phyloP scores from a whole-genome alignment of 176 grass and related monocot species.

The Rhynchospora breviuscula region DNA sequence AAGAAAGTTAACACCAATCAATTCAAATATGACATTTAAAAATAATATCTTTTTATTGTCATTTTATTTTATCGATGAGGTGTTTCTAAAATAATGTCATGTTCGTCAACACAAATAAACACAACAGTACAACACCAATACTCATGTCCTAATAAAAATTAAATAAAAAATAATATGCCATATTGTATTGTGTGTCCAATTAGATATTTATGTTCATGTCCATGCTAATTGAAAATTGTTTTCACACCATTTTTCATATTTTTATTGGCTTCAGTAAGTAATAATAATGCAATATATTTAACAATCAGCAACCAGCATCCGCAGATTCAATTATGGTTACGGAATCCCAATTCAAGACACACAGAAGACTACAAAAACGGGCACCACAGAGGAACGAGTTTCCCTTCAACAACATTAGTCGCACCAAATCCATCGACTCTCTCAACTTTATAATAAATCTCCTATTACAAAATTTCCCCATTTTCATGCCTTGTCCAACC shows the following conservation, averaged over 20 bases:
- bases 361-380: neutral
- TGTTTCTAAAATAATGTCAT: too few species aligned
- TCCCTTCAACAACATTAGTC: neutral
- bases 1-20: too few species aligned
- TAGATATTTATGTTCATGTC: neutral
- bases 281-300: neutral
- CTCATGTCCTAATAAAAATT: too few species aligned
- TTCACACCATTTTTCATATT: too few species aligned
- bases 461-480: neutral
- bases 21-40: too few species aligned
- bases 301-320: neutral
- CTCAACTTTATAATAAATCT: constrained; percentile 7
- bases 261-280: neutral
- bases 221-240: neutral
- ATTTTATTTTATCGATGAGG: too few species aligned
- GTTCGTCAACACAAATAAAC: too few species aligned
- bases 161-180: too few species aligned
- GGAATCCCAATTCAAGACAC: neutral
- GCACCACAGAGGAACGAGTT: neutral
- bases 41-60: too few species aligned
- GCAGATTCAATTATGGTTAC: neutral
- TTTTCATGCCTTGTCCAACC: neutral
- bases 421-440: constrained; percentile 20
- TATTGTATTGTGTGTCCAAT: too few species aligned
- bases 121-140: too few species aligned